Evolutionary conservation across 2,329 filamentous ascomycete genomes (phyloP).

Genomic region (Colletotrichum cordylinicola): DNA sequence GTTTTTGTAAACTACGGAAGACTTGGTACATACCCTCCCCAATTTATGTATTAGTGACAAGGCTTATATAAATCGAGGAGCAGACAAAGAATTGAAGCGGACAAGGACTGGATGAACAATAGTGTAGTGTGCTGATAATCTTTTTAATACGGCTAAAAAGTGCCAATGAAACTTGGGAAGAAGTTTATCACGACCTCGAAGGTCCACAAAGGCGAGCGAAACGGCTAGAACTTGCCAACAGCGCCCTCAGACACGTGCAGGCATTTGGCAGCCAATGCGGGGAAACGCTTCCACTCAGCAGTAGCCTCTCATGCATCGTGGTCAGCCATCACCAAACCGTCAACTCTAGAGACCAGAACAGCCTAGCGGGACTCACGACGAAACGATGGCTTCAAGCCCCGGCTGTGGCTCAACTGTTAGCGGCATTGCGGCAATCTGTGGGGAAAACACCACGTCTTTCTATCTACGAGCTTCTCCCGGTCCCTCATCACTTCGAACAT

Average conservation of each 20-base stretch:
- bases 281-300: background rate
- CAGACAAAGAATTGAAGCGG: background rate
- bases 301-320: background rate
- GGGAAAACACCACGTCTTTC: background rate
- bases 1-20: background rate
- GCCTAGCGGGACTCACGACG: background rate
- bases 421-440: background rate
- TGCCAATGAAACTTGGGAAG: background rate
- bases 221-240: background rate
- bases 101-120: background rate
- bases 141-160: too few species aligned
- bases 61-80: background rate
- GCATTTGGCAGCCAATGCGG: background rate
- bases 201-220: background rate
- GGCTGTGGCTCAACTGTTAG: background rate
- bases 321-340: background rate
- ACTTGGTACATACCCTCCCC: background rate
- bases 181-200: background rate
- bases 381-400: background rate
- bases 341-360: background rate
- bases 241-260: background rate
- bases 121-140: too few species aligned
- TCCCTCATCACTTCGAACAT: background rate
- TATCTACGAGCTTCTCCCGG: background rate
- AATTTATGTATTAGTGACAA: background rate